Percentiles rank a stretch among this genome's conserved stretches.
phyloP scores from a whole-genome alignment of 768 basidiomycete genomes.

The Boletus reticulatus region DNA sequence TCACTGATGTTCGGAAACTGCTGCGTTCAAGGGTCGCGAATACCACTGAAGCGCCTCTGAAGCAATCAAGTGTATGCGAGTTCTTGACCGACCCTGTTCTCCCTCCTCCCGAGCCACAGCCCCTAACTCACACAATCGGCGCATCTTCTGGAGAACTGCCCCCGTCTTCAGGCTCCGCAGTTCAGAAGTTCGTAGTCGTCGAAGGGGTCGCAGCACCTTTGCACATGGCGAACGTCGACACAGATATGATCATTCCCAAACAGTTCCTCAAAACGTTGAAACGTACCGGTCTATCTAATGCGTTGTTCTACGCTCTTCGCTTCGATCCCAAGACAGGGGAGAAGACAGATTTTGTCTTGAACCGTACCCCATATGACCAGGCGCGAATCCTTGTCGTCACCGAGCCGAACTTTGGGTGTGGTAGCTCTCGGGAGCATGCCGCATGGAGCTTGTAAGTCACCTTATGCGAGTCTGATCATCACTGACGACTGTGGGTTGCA shows the following conservation, averaged over 20 bases:
- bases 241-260: slow-evolving; percentile 93
- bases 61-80: slow-evolving; percentile 67
- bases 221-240: slow-evolving; percentile 84
- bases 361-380: slow-evolving; percentile 72
- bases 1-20: slow-evolving; percentile 83
- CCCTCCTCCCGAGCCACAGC: slow-evolving; percentile 50
- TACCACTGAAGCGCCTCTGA: slow-evolving; percentile 44
- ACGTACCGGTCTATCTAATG: slow-evolving; percentile 81
- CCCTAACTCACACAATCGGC: slow-evolving; percentile 33
- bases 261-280: slow-evolving; percentile 93
- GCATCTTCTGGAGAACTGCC: slow-evolving; percentile 34
- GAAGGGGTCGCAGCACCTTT: slow-evolving; percentile 79
- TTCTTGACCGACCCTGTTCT: slow-evolving; percentile 72
- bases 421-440: slow-evolving; percentile 88
- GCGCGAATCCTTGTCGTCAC: slow-evolving; percentile 81
- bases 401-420: slow-evolving; percentile 89
- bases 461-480: background rate
- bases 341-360: slow-evolving; percentile 83
- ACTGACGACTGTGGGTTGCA: slow-evolving; percentile 24
- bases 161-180: slow-evolving; percentile 44
- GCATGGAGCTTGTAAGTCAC: slow-evolving; percentile 76
- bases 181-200: slow-evolving; percentile 64
- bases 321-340: slow-evolving; percentile 76
- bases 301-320: slow-evolving; percentile 79
- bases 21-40: slow-evolving; percentile 47